phyloP scores from a whole-genome alignment of 495 filamentous ascomycete species.

The Penicillium riverlandense region DNA sequence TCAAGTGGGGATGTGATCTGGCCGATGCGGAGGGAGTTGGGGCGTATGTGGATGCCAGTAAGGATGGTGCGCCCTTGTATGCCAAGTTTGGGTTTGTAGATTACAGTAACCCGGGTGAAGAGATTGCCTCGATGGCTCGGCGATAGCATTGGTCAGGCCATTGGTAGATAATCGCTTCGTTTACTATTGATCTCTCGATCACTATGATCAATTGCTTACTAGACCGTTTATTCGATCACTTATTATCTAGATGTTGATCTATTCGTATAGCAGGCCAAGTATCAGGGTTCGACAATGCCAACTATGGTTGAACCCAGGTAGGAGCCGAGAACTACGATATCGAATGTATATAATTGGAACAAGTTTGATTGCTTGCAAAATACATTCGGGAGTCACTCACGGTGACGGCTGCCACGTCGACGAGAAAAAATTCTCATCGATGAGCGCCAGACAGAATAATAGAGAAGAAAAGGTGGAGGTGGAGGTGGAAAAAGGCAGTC shows the following conservation, averaged over 20 bases:
- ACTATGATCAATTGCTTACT: no score
- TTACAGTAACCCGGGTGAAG: constrained; percentile 6
- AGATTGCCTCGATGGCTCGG: constrained; percentile 11
- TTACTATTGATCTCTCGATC: no score
- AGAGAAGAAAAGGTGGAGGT: constrained; percentile 2
- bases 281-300: no score
- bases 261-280: no score
- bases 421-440: constrained; percentile 10
- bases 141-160: background rate
- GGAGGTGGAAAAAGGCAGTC: constrained; percentile 1
- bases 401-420: constrained; percentile 37
- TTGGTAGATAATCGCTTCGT: no score
- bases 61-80: constrained; percentile 21
- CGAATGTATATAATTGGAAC: no score
- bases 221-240: no score
- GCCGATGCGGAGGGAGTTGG: constrained; percentile 26
- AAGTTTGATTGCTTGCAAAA: constrained; percentile 2
- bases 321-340: no score
- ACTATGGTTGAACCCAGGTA: no score
- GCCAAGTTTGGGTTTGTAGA: constrained; percentile 26
- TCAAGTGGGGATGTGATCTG: constrained; percentile 41
- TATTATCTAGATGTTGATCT: no score
- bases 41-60: constrained; percentile 26
- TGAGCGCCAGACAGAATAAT: constrained; percentile 30
- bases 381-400: constrained; percentile 15